Percentiles rank a stretch among this genome's conserved stretches.
Conservation (phyloP, 192 early-diverging fungal genomes). For the Backusella liffmaniae region DNA sequence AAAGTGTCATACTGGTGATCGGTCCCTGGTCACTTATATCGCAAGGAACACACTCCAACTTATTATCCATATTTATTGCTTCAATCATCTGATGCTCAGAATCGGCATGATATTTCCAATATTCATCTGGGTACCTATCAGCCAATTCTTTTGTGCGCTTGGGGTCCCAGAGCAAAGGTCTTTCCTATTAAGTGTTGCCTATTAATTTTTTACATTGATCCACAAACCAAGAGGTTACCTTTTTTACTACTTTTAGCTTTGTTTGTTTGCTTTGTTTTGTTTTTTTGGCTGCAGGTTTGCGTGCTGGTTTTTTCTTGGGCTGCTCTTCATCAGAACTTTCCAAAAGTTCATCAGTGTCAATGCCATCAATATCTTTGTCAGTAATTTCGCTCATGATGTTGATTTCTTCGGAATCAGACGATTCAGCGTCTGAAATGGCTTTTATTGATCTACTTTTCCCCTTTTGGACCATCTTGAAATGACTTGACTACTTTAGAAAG, state of each 20-base stretch:
- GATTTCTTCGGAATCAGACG: constrained; percentile 12
- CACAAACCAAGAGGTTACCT: not conserved
- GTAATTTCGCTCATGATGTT: not conserved
- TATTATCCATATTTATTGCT: constrained; percentile 68
- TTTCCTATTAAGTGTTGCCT: not conserved
- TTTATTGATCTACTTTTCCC: not conserved
- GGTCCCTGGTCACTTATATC: constrained; percentile 77
- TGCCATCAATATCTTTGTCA: constrained; percentile 1
- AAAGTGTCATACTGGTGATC: constrained; percentile 82
- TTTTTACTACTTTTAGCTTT: not conserved
- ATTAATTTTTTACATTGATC: too few species aligned
- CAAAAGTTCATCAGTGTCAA: constrained; percentile 22
- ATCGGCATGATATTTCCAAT: constrained; percentile 58
- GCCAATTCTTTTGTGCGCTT: constrained; percentile 45
- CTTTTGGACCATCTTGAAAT: not conserved
- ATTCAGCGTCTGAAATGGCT: not conserved
- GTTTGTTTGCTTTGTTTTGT: constrained; percentile 14
- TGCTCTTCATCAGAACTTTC: constrained; percentile 12
- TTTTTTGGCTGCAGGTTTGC: constrained; percentile 21
- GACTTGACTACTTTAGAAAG: not conserved
- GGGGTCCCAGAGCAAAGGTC: constrained; percentile 47
- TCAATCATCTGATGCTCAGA: constrained; percentile 54
- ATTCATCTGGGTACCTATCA: constrained; percentile 57
- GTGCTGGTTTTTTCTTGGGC: constrained; percentile 2
- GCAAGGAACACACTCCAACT: constrained; percentile 60